These are phyloP conservation scores for Amanita jacksonii DNA, from an alignment of 768 basidiomycete genomes.

Conservation along the genomic window DNA sequence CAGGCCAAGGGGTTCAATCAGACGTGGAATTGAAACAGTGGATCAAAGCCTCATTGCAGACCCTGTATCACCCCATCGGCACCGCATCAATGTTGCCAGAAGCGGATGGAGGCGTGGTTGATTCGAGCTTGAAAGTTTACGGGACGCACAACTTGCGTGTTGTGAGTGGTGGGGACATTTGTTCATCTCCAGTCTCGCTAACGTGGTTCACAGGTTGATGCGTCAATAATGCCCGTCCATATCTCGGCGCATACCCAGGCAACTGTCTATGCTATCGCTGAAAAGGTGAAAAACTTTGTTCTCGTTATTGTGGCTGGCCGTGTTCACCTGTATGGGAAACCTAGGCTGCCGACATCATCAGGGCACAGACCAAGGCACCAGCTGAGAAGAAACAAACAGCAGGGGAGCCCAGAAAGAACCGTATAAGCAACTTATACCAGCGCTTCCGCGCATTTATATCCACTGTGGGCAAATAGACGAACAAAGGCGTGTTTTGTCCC, in stretches of 20 bases:
- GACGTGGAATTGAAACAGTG: conserved; percentile 12
- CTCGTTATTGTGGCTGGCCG: background rate
- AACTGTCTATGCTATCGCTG: conserved; percentile 9
- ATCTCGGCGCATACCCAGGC: conserved; percentile 7
- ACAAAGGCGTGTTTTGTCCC: background rate
- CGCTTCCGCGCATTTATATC: background rate
- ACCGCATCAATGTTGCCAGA: conserved; percentile 23
- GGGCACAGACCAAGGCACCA: background rate
- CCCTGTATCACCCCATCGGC: conserved; percentile 17
- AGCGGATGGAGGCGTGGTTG: conserved; percentile 19
- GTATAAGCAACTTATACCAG: background rate
- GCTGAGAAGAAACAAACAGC: background rate
- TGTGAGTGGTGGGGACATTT: conserved; percentile 6
- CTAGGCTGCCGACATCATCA: conserved; percentile 10
- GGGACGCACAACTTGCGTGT: conserved; percentile 15
- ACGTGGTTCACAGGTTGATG: conserved; percentile 5
- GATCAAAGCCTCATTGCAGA: conserved; percentile 8
- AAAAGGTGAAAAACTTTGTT: conserved; percentile 5
- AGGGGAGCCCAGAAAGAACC: background rate
- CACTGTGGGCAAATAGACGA: background rate
- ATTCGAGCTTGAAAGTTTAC: conserved; percentile 14
- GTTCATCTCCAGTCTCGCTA: background rate
- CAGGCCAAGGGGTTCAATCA: background rate
- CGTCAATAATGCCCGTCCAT: conserved; percentile 8
- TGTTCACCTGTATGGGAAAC: background rate